A percentile compares a stretch with the other conserved stretches of the same genome.
phyloP scores from a whole-genome alignment of 805 yeast species.

The Schwanniomyces occidentalis region DNA sequence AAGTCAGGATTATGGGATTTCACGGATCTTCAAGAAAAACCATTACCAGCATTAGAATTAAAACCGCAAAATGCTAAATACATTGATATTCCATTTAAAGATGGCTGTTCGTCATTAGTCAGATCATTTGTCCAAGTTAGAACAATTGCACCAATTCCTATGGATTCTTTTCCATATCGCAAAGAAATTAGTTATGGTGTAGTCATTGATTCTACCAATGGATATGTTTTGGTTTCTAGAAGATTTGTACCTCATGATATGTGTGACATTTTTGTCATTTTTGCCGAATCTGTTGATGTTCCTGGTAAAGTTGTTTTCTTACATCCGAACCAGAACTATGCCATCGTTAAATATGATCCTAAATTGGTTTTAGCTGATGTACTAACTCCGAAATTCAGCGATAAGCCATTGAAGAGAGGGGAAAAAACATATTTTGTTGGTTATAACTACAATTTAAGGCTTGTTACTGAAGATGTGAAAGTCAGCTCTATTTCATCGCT shows the following conservation, averaged over 20 bases:
- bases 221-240: slow-evolving; percentile 78
- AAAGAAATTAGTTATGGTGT: slow-evolving; percentile 71
- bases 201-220: slow-evolving; percentile 76
- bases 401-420: slow-evolving; percentile 65
- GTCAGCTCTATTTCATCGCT: slow-evolving; percentile 76
- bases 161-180: slow-evolving; percentile 73
- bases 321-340: slow-evolving; percentile 87
- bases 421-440: slow-evolving; percentile 80
- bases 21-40: slow-evolving; percentile 54
- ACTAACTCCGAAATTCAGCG: slow-evolving; percentile 62
- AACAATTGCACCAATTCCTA: slow-evolving; percentile 61
- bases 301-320: slow-evolving; percentile 80
- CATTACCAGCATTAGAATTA: slow-evolving; percentile 54
- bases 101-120: slow-evolving; percentile 55
- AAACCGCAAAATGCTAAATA: slow-evolving; percentile 66
- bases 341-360: slow-evolving; percentile 82
- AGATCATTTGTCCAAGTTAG: slow-evolving; percentile 73
- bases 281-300: slow-evolving; percentile 82
- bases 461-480: slow-evolving; percentile 71
- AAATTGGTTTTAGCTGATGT: slow-evolving; percentile 68
- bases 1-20: slow-evolving; percentile 58
- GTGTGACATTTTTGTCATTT: slow-evolving; percentile 70
- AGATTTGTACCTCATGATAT: slow-evolving; percentile 80
- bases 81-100: slow-evolving; percentile 61
- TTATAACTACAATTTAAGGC: slow-evolving; percentile 65